Base-by-base conservation (phyloP, 2,329 filamentous ascomycete genomes). In the Mollisiaceae sp. region DNA sequence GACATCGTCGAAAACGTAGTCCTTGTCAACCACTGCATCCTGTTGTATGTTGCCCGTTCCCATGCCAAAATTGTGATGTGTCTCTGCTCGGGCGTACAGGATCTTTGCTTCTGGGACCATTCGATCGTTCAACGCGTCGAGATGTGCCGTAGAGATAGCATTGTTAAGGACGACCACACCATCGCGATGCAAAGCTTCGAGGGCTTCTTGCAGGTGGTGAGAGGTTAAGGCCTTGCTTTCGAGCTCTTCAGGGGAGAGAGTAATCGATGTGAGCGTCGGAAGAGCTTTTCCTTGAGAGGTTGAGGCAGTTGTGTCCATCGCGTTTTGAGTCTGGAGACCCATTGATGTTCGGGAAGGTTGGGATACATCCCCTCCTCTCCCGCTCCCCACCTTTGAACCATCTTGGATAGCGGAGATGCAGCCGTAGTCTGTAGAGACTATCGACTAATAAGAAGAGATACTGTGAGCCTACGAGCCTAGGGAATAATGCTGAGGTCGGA, bases 181-280 rank as follows among this genome's bases (percentile, higher is more conserved):
- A 73, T 89, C 89, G 70, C 87, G 85, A 75, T 97, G 93, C n/a
- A 97, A 83, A 43, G 88, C 88, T 79, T 97, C 93, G 73, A 97
- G 97, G 0, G 93, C 93, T 73, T 97, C 92, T 78, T 97, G 94
- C 36, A 97, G 85, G 32, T 67, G 61, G 59, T 67, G 65, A 8
- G 67, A 69, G 8, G 60, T 65, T 47, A 69, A 41, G 15, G 43
- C 43, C 47, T 69, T 66, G 24, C 62, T 58, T 24, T 60, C 36
- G n/a, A 69, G 59, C 47, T 67, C 67, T 32, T 60, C 60, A n/a
- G 63, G 60, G 15, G 57, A 63, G 58, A 67, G 66, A 4, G 57
- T 67, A 18, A 67, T 67, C 39, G 57, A 59, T 18, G 60, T 65
- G 57, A 67, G 24, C 9, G 18, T 54, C 8, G 50, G 50, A 35